Base-by-base conservation (phyloP, 768 basidiomycete species). In the Boletus reticulatus region DNA sequence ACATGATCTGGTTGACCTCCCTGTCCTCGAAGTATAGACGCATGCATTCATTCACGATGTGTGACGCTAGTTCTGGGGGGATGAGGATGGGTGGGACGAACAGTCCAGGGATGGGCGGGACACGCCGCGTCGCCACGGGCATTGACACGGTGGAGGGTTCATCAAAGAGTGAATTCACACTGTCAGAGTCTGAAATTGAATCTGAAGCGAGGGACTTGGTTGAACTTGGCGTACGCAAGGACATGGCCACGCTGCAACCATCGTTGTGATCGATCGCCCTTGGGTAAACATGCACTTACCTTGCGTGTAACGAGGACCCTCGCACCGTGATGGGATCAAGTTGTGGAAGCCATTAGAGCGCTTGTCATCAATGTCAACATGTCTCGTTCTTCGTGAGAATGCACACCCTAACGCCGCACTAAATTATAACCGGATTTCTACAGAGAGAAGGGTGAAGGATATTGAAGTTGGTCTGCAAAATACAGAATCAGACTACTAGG, bases 1-100 rank as follows among this genome's bases (percentile, higher is more conserved):
- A 79, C 93, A 95, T 94, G 50, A 88, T 81, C 70, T 95, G 93
- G 65, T 96, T 91, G 45, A 82, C 75, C 42, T 72, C 59, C 24
- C 71, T 73, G 12, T 67, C 67, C 11, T 62, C 64, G 64, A 88
- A 89, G 67, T 87, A 89, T 10, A 76, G 77, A 3, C 71, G 63
- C 69, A 83, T 76, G 69, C 87, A 88, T 49, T 80, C 80, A 12
- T 68, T 65, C 48, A 76, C 65, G 32, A 85, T 72, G 0, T 74
- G 66, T 20, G 82, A 72, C 4, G 83, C 81, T 11, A 88, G 69
- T 38, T 80, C 80, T 19, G 67, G 57, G 4, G 86, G 76, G 9
- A 92, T 66, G 9, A 71, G 70, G 16, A 84, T 54, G 7, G 77
- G 67, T 5, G 86, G 84, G 34, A 78, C 83, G 70, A 80, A 85